Evolutionary conservation across 306 rosid species (phyloP).

Genomic region (Crotalaria pallida): DNA sequence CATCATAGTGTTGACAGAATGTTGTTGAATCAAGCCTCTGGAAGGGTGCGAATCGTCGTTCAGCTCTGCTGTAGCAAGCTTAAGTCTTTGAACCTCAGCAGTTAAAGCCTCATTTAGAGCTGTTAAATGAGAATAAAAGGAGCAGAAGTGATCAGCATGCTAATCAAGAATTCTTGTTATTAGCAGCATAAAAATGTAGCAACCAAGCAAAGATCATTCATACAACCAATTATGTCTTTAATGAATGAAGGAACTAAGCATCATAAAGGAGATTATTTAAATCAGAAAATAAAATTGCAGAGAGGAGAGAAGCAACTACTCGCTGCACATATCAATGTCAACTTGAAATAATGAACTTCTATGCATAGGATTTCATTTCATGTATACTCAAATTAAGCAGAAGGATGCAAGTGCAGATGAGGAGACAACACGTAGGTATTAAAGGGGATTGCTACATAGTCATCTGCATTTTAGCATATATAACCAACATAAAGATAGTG

Average conservation of each 20-base stretch:
- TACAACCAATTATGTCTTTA: background rate
- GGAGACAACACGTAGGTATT: background rate
- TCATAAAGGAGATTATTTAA: background rate
- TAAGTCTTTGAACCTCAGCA: constrained; percentile 87
- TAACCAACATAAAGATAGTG: background rate
- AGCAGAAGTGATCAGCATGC: constrained; percentile 10
- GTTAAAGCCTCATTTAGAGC: constrained; percentile 90
- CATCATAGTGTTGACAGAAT: constrained; percentile 51
- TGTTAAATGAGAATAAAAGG: constrained; percentile 30
- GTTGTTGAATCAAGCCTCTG: constrained; percentile 46
- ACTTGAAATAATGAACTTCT: background rate
- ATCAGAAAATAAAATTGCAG: background rate
- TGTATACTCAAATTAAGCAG: background rate
- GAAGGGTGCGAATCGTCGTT: constrained; percentile 57
- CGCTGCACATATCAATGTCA: background rate
- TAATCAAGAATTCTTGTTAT: background rate
- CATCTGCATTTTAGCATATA: background rate
- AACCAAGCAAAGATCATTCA: background rate
- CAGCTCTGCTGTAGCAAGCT: constrained; percentile 68
- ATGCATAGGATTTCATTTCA: background rate
- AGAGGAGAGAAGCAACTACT: background rate
- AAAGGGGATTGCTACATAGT: background rate
- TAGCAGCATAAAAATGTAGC: background rate
- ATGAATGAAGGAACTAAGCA: background rate
- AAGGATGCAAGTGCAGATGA: constrained; percentile 6